Percentiles rank a stretch among this genome's conserved stretches.
Conservation (phyloP, 352 stramenopile genomes). For the Globisporangium heterothallicum region DNA sequence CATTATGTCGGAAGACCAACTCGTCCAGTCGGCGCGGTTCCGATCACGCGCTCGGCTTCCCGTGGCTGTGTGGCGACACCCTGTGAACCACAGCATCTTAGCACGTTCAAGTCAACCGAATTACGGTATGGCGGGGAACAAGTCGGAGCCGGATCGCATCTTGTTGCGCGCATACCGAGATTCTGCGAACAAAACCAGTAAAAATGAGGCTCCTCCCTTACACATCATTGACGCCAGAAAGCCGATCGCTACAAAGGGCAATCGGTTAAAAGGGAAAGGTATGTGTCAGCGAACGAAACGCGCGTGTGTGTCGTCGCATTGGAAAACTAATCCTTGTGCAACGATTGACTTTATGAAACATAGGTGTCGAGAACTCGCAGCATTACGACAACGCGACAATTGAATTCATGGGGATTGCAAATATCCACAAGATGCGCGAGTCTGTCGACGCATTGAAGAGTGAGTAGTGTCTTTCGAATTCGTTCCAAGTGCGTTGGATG, state of each 20-base stretch:
- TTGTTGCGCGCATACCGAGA: conserved; percentile 85
- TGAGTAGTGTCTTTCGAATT: conserved; percentile 18
- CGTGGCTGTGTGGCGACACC: conserved; percentile 90
- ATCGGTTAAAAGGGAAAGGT: conserved; percentile 82
- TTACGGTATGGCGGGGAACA: conserved; percentile 95
- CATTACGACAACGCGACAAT: conserved; percentile 95
- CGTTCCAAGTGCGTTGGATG: neutral
- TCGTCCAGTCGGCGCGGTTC: conserved; percentile 88
- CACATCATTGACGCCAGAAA: conserved; percentile 86
- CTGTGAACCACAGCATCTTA: conserved; percentile 90
- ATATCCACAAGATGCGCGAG: conserved; percentile 99
- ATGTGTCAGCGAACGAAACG: conserved; percentile 1
- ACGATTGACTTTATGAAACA: conserved; percentile 1
- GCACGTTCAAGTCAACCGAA: conserved; percentile 94
- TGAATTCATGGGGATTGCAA: conserved; percentile 98
- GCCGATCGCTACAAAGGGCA: conserved; percentile 75
- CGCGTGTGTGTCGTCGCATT: neutral
- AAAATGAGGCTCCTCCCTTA: conserved; percentile 56
- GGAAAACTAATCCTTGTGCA: neutral
- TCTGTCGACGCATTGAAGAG: conserved; percentile 85
- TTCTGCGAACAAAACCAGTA: conserved; percentile 72
- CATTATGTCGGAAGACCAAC: conserved; percentile 90
- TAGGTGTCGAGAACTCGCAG: conserved; percentile 94
- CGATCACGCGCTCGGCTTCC: conserved; percentile 90
- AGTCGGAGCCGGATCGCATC: conserved; percentile 89